Conservation (phyloP, 1,284 basidiomycete genomes). For the Pulchroboletus neoregius region DNA sequence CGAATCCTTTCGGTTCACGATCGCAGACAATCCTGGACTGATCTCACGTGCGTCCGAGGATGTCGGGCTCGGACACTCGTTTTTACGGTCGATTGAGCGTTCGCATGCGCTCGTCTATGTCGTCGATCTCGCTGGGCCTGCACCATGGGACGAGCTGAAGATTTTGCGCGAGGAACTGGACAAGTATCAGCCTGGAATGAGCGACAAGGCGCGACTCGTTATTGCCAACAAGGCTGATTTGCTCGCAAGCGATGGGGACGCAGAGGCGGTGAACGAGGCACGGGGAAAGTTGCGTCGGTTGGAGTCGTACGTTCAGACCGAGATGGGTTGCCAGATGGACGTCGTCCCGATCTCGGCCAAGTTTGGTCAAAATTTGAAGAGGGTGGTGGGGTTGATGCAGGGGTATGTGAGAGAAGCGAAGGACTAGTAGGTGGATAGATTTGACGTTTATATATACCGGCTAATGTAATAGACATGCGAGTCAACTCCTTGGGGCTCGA, state of each 20-base stretch:
- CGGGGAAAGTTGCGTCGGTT: constrained; percentile 53
- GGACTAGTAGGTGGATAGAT: constrained; percentile 7
- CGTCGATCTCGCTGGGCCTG: constrained; percentile 75
- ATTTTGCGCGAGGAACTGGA: constrained; percentile 81
- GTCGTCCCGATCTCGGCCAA: constrained; percentile 81
- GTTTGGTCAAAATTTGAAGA: constrained; percentile 71
- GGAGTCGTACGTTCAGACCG: constrained; percentile 50
- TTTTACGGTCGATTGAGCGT: constrained; percentile 90
- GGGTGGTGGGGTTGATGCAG: constrained; percentile 62
- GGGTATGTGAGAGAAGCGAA: constrained; percentile 60
- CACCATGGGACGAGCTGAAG: constrained; percentile 73
- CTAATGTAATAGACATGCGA: neutral
- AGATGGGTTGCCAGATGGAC: constrained; percentile 54
- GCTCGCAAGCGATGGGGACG: constrained; percentile 38
- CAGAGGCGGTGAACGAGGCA: constrained; percentile 49
- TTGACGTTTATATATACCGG: neutral
- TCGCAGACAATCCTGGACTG: constrained; percentile 97
- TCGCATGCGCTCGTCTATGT: constrained; percentile 90
- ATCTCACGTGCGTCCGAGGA: constrained; percentile 70
- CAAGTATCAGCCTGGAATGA: constrained; percentile 79
- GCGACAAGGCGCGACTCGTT: constrained; percentile 71
- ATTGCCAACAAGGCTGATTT: constrained; percentile 95
- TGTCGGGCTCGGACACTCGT: constrained; percentile 90
- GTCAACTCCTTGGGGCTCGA: too few species aligned
- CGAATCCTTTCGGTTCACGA: constrained; percentile 84